These are phyloP conservation scores for Clavispora fructus DNA, from an alignment of 805 yeast species.

Conservation along the genomic window DNA sequence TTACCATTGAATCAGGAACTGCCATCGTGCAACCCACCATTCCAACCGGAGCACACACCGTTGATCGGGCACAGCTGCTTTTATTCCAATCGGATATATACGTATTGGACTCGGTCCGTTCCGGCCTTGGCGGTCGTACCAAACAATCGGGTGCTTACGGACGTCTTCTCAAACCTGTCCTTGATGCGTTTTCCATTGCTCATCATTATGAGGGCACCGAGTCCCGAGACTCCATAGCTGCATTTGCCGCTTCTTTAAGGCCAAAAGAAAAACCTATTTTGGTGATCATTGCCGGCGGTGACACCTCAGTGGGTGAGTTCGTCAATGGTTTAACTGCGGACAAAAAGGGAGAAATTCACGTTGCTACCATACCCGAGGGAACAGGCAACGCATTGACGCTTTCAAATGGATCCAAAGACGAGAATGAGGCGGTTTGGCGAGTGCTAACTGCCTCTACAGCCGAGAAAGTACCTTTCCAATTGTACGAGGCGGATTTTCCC, in stretches of 20 bases:
- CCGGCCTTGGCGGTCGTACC: conserved; percentile 40
- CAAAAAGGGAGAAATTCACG: conserved; percentile 8
- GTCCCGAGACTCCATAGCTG: conserved; percentile 30
- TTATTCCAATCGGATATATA: conserved; percentile 12
- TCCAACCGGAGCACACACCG: neutral
- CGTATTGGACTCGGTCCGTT: conserved; percentile 45
- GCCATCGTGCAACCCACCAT: neutral
- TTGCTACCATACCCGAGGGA: conserved; percentile 63
- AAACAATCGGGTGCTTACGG: conserved; percentile 32
- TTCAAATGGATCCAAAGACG: conserved; percentile 43
- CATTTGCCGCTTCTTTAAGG: conserved; percentile 33
- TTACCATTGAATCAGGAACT: neutral
- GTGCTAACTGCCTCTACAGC: conserved; percentile 25
- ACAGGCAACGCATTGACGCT: conserved; percentile 80
- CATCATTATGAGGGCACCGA: conserved; percentile 43
- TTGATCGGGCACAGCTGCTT: neutral
- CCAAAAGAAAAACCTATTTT: conserved; percentile 20
- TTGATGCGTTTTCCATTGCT: conserved; percentile 24
- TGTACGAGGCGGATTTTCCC: conserved; percentile 44
- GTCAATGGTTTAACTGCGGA: conserved; percentile 42
- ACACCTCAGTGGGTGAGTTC: conserved; percentile 77
- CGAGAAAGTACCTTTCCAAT: conserved; percentile 30
- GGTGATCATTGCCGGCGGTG: conserved; percentile 72
- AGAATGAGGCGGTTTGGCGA: conserved; percentile 26
- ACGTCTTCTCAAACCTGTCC: conserved; percentile 43